phyloP scores from a whole-genome alignment of 257 asterid genomes.

The Phtheirospermum japonicum region DNA sequence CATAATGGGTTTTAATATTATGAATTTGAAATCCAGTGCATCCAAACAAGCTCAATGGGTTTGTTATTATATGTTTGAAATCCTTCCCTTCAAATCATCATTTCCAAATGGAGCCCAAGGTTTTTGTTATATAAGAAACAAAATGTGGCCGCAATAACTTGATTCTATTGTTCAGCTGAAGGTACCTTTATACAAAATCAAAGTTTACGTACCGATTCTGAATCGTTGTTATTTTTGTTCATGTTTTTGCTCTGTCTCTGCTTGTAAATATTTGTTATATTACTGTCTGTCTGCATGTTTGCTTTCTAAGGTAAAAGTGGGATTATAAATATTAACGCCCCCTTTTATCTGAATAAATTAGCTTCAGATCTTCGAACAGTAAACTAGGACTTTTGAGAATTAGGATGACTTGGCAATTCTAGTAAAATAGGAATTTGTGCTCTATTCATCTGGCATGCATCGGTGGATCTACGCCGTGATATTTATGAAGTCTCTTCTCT shows the following conservation, averaged over 20 bases:
- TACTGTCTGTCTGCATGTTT: slow-evolving; percentile 7
- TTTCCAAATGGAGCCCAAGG: background rate
- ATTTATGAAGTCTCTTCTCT: background rate
- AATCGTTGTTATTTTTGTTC: background rate
- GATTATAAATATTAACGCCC: background rate
- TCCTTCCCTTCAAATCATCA: too few species aligned
- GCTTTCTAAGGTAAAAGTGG: background rate
- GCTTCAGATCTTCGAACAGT: background rate
- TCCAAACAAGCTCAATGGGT: too few species aligned
- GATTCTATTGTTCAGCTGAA: background rate
- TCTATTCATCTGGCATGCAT: background rate
- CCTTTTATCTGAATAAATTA: background rate
- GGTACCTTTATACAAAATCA: slow-evolving; percentile 7
- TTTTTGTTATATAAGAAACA: slow-evolving; percentile 5
- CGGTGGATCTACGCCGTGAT: slow-evolving; percentile 1
- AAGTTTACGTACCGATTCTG: background rate
- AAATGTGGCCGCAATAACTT: background rate
- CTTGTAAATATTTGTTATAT: slow-evolving; percentile 8
- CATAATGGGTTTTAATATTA: too few species aligned
- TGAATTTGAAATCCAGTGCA: too few species aligned
- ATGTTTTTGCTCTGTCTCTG: background rate
- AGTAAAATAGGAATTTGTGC: background rate
- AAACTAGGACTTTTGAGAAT: background rate
- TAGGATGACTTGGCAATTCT: background rate
- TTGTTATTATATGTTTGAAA: too few species aligned